Conservation (phyloP, 345 rosid species). For the Rhodamnia argentea region DNA sequence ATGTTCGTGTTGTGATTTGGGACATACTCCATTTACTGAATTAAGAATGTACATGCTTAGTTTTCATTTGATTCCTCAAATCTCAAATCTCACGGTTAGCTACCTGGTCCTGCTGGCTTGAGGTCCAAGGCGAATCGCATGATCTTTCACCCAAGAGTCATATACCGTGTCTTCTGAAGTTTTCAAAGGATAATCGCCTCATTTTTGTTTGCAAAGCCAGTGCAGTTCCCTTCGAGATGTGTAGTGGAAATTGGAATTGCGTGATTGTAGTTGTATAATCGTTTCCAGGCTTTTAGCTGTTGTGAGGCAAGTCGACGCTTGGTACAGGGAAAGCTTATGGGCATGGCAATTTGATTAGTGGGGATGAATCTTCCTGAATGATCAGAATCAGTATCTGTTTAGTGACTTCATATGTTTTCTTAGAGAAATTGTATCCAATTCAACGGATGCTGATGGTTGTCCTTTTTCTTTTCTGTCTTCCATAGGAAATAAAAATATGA, state of each 20-base stretch:
- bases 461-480: neutral
- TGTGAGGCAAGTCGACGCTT: neutral
- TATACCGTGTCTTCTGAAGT: neutral
- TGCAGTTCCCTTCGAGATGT: neutral
- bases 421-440: neutral
- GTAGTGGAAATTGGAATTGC: neutral
- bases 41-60: neutral
- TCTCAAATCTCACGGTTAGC: neutral
- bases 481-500: neutral
- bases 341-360: neutral
- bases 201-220: neutral
- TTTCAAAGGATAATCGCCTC: neutral
- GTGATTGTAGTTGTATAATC: neutral
- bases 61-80: neutral
- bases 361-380: neutral
- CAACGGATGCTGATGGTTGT: neutral
- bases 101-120: neutral
- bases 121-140: neutral
- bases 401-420: neutral
- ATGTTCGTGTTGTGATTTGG: neutral
- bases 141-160: neutral
- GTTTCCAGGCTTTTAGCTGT: neutral
- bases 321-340: neutral
- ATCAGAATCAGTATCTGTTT: neutral
- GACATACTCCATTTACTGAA: neutral